Base-by-base conservation (phyloP, 495 filamentous ascomycete genomes). In the Hypoxylon fragiforme region DNA sequence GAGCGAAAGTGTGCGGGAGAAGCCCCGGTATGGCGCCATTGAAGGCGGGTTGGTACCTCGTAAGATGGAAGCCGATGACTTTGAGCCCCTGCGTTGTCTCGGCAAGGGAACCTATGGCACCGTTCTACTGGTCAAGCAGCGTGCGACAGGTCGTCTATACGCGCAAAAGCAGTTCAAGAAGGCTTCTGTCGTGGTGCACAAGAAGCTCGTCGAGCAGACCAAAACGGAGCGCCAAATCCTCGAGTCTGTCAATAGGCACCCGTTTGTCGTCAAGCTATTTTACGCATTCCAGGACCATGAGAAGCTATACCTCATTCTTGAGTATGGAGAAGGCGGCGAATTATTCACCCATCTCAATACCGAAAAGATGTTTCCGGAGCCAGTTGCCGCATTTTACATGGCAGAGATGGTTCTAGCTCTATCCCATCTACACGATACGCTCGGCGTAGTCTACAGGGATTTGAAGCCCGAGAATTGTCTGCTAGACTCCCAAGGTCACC, bases 131-230 rank as follows among this genome's bases (percentile, higher is more conserved):
- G 94, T 98, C 54, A 92, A 90, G 65, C 91, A 98, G 67, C 81
- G 78, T 30, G 66, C 83, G 14, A 97, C 92, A 0, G 92, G 92
- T 13, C 88, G 90, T 35, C 82, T 98, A 2, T 98, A 88, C 65
- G 95, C 94, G 1, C 94, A 98, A 76, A 98, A 98, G 74, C 95
- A 97, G 75, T 92, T 98, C 73, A 89, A 91, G 65, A 98, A 98
- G 68, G 94, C 94, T 0, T 92, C 90, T 0, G 72, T 97, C 34
- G 87, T 89, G 4, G 89, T 97, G 8, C 89, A 94, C 70, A 97
- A 96, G 76, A 88, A 88, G 57, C 78, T 97, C 9, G 79, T 97
- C 32, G 94, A 97, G 73, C 94, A 98, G 68, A 97, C 94, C 31
- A 95, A 95, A 77, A 96, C 94, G 8, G 94, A 98, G 72, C 89